These are phyloP conservation scores for Sutorius australiensis DNA, from an alignment of 768 basidiomycete species.

Conservation along the genomic window DNA sequence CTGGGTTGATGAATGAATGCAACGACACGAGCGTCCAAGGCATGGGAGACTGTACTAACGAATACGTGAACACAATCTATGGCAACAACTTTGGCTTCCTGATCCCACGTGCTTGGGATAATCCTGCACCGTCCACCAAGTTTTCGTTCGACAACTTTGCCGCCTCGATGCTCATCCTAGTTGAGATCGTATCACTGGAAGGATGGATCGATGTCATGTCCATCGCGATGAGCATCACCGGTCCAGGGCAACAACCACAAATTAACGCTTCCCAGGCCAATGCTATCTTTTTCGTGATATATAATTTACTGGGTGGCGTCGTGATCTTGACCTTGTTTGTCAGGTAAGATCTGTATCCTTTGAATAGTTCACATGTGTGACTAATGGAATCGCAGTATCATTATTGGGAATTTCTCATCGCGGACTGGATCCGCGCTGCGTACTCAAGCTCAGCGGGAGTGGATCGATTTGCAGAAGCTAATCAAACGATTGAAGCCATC, in stretches of 20 bases:
- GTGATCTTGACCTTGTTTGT: conserved; percentile 89
- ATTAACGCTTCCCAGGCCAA: conserved; percentile 74
- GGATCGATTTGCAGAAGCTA: conserved; percentile 90
- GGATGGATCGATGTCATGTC: conserved; percentile 96
- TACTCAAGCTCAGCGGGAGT: conserved; percentile 84
- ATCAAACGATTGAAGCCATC: conserved; percentile 85
- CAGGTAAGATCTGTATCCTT: conserved; percentile 48
- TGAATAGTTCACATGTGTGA: not conserved
- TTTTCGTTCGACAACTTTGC: conserved; percentile 91
- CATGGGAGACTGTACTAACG: conserved; percentile 64
- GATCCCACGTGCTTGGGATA: conserved; percentile 85
- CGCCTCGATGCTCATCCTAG: conserved; percentile 81
- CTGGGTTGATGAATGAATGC: conserved; percentile 78
- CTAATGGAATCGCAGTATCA: conserved; percentile 60
- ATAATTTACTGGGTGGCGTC: conserved; percentile 86
- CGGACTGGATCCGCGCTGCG: conserved; percentile 84
- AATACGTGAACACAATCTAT: conserved; percentile 64
- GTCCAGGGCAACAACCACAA: conserved; percentile 62
- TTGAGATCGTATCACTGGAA: conserved; percentile 94
- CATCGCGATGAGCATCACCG: conserved; percentile 74
- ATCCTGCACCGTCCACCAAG: conserved; percentile 75
- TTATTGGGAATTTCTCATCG: conserved; percentile 88
- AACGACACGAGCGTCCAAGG: conserved; percentile 61
- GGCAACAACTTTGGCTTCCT: conserved; percentile 63
- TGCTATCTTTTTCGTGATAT: conserved; percentile 87